phyloP scores from a whole-genome alignment of 2,329 filamentous ascomycete species.

The Fulvia fulva region DNA sequence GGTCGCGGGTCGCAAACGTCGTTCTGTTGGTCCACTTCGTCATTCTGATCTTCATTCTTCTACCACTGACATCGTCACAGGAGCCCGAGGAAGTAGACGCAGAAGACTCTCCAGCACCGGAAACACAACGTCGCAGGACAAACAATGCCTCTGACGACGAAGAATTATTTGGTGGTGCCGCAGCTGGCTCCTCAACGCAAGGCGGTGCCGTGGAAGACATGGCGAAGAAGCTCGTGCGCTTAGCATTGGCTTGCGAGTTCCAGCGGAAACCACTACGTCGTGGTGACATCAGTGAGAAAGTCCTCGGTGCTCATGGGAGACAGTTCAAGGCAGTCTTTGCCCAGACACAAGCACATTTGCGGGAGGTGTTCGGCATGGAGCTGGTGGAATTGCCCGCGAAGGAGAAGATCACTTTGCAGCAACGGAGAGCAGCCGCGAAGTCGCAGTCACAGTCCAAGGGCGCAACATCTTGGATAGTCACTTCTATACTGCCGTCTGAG shows the following conservation, averaged over 20 bases:
- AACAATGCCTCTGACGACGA: constrained; percentile 14
- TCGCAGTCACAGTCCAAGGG: constrained; percentile 47
- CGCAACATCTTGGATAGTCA: constrained; percentile 64
- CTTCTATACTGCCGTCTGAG: constrained; percentile 63
- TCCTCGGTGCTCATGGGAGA: constrained; percentile 65
- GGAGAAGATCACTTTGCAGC: constrained; percentile 76
- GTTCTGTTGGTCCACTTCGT: constrained; percentile 22
- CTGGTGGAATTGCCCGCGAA: constrained; percentile 75
- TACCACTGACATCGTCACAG: constrained; percentile 10
- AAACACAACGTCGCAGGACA: constrained; percentile 30
- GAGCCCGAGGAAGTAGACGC: constrained; percentile 23
- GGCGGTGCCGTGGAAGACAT: constrained; percentile 39
- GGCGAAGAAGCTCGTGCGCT: constrained; percentile 59
- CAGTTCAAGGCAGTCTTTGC: constrained; percentile 75
- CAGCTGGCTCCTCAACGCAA: constrained; percentile 25
- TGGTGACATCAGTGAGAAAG: constrained; percentile 57
- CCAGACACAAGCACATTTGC: constrained; percentile 68
- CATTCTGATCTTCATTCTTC: background rate
- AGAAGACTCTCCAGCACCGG: constrained; percentile 25
- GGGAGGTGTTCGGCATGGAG: constrained; percentile 82
- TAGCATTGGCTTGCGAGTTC: constrained; percentile 59
- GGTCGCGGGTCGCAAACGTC: constrained; percentile 25
- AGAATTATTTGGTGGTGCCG: constrained; percentile 18
- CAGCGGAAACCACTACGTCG: constrained; percentile 55
- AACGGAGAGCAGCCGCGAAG: constrained; percentile 54